Evolutionary conservation across 192 early-diverging fungal species (phyloP).

Genomic region (Coemansia sp.): DNA sequence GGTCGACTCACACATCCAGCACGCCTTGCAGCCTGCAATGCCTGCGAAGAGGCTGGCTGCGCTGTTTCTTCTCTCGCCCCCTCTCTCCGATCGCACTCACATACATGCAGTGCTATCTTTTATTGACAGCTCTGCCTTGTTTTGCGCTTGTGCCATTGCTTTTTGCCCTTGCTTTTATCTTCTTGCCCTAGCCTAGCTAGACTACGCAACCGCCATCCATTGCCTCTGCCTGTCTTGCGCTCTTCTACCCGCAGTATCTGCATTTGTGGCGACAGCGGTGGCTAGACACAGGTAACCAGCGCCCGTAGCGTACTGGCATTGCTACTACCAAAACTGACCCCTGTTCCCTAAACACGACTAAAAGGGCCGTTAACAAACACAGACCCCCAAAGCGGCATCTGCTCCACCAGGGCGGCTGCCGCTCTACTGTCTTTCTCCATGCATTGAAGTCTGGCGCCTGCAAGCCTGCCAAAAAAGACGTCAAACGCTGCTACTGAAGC

Average conservation of each 20-base stretch:
- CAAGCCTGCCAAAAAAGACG: slow-evolving; percentile 3
- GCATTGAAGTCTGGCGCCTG: neutral
- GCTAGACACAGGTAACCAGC: slow-evolving; percentile 12
- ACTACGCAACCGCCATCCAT: neutral
- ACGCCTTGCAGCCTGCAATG: slow-evolving; percentile 13
- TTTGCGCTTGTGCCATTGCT: neutral
- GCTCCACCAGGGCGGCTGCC: neutral
- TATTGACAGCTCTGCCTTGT: slow-evolving; percentile 2
- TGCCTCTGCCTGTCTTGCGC: neutral
- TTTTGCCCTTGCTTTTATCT: neutral
- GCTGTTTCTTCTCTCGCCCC: neutral
- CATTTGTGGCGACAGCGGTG: slow-evolving; percentile 10
- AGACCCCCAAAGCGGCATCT: neutral
- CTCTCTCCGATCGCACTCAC: slow-evolving; percentile 10
- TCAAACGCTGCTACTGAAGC: slow-evolving; percentile 6
- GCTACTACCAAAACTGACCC: neutral
- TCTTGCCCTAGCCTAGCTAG: neutral
- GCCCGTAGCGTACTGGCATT: slow-evolving; percentile 4
- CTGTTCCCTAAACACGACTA: neutral
- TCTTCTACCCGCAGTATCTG: slow-evolving; percentile 10
- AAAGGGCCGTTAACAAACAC: neutral
- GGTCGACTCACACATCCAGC: slow-evolving; percentile 12
- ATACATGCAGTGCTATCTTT: slow-evolving; percentile 1
- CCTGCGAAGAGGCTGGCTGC: slow-evolving; percentile 8
- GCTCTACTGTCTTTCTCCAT: slow-evolving; percentile 4